Base-by-base conservation (phyloP, 306 rosid species). In the Canavalia ensiformis region DNA sequence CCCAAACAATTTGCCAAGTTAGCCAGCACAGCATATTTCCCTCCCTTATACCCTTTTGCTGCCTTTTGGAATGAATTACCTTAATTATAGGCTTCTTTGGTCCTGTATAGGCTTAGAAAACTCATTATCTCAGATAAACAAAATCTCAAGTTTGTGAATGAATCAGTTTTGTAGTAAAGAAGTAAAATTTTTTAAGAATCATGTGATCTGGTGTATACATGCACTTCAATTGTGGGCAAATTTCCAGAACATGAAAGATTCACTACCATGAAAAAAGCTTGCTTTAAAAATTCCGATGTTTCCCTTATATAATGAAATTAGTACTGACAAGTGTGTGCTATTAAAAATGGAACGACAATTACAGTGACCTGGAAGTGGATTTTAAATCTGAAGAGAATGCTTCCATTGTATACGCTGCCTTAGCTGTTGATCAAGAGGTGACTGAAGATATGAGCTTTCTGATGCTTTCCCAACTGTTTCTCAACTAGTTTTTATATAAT, bases 341-440 rank as follows among this genome's bases (percentile, higher is more conserved):
- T 31, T 66, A 11, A 50, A 55, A 60, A 42, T 44, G 68, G 37
- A 79, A 58, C 74, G 45, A 11, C 77, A 5, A 81, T 35, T 86
- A 85, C 90, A 95, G 97, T 82, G 97, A 90, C 86, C 68, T 95
- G 77, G 97, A 95, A 86, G 91, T 95, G 42, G 89, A 93, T 78
- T 92, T 74, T 74, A 90, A 86, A 66, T 92, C 89, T 2, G 90
- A 92, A 68, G 86, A 90, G 83, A 79, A 87, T 77, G 97, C 98
- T 74, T 88, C 92, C 39, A 87, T 91, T 34, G 87, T 90, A 55
- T 89, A 85, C 68, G 87, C 92, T 7, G 76, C 93, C 75, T 79
- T 94, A 83, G 91, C 88, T 0, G 93, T 94, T 64, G 84, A 81
- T 37, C 69, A 95, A 77, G 98, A 93, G 97, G 98, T 93, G 7